Evolutionary conservation across 2,329 filamentous ascomycete genomes (phyloP), one percentile per base, ranked within the genome.

Genomic region (Hypoxylon sp.): DNA sequence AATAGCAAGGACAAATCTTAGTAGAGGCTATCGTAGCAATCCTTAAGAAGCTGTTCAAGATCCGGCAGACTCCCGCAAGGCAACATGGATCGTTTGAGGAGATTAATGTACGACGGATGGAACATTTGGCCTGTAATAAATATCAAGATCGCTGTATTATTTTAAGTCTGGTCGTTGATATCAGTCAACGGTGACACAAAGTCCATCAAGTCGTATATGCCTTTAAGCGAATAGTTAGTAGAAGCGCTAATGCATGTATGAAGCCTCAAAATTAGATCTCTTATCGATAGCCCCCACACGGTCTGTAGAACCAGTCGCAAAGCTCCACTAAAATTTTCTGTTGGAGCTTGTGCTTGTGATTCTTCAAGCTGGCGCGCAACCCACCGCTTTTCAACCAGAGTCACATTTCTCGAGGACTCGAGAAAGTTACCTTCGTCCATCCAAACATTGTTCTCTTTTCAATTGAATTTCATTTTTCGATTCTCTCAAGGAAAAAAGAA

Each of bases 301-400:
- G 34, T 14, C 11, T 46, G 46, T 19, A 51, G 14, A 46, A 48
- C 49, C 23, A 36, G 60, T 30, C 45, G 25, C 50, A 82, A 83
- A 69, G 81, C 81, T 34, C 81, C 79, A 73, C 80, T 79, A 72
- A 86, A 86, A 79, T 83, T 85, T 69, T 81, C 83, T 69, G 78
- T 82, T 38, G n/a, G 19, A 23, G 50, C 19, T 53, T 53, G 72
- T 70, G 32, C 57, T 60, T 52, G 57, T 38, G 57, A 60, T 51
- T 48, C 21, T 34, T 14, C 36, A 55, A 41, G 17, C 45, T n/a
- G 38, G 19, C 36, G 79, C 74, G 67, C 69, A 60, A 46, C 49
- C 43, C 50, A 63, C 51, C 32, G 19, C 21, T 69, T 50, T 23
- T 21, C 53, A 64, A 59, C 13, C 3, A 11, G 14, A 25, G 45